phyloP scores from a whole-genome alignment of 1,284 basidiomycete species.

The Fistulina hepatica region DNA sequence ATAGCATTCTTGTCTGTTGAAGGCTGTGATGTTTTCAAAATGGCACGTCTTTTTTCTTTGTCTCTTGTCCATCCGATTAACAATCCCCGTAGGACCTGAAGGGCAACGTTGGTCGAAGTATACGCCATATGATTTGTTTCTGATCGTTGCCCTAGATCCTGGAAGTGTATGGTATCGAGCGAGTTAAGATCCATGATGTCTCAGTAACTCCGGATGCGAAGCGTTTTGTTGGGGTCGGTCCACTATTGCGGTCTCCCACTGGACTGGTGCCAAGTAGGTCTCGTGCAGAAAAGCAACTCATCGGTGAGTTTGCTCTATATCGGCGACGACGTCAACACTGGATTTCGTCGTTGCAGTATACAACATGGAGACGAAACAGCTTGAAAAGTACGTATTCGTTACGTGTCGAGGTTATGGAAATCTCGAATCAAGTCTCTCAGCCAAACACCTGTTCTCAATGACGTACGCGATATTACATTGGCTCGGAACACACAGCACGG shows the following conservation, averaged over 20 bases:
- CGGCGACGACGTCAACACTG: neutral
- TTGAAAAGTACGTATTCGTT: constrained; percentile 47
- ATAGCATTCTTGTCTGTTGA: constrained; percentile 51
- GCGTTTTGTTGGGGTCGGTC: constrained; percentile 62
- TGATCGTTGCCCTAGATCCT: constrained; percentile 31
- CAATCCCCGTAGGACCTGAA: constrained; percentile 35
- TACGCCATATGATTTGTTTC: neutral
- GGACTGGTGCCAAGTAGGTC: constrained; percentile 67
- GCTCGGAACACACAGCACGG: constrained; percentile 39
- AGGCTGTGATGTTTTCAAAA: constrained; percentile 26
- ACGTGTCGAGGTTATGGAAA: constrained; percentile 2
- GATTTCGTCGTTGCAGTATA: constrained; percentile 39
- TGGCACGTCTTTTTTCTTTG: constrained; percentile 22
- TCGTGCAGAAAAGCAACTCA: constrained; percentile 63
- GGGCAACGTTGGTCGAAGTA: constrained; percentile 29
- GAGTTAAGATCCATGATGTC: constrained; percentile 62
- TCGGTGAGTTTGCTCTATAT: constrained; percentile 35
- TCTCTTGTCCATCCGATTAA: neutral
- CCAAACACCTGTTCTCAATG: constrained; percentile 68
- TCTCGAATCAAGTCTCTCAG: constrained; percentile 34
- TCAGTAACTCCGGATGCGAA: constrained; percentile 57
- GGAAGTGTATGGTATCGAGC: constrained; percentile 51
- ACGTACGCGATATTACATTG: constrained; percentile 63
- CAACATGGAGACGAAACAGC: constrained; percentile 50
- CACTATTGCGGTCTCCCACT: constrained; percentile 46